Evolutionary conservation across 345 rosid genomes (phyloP).

Genomic region (Hibiscus trionum): DNA sequence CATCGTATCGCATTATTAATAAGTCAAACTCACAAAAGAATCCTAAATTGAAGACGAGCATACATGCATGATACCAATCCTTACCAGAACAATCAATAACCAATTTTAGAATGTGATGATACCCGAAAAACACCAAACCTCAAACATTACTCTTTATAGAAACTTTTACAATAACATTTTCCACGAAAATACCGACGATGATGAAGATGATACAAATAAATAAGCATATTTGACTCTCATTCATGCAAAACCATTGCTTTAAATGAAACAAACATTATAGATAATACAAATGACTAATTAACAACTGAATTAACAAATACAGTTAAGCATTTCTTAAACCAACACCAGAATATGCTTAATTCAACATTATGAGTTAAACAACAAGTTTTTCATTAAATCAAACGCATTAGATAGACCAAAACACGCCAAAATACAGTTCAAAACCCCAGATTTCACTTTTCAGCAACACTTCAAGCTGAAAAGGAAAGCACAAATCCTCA

Average conservation of each 20-base stretch:
- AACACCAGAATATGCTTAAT: neutral
- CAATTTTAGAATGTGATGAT: slow-evolving; percentile 2
- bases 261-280: neutral
- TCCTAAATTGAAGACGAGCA: neutral
- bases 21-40: slow-evolving; percentile 14
- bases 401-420: slow-evolving; percentile 2
- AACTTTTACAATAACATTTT: neutral
- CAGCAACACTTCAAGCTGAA: neutral
- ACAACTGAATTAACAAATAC: neutral
- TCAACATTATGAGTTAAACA: neutral
- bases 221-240: neutral
- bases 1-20: slow-evolving; percentile 6
- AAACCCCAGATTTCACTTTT: slow-evolving; percentile 13
- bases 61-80: slow-evolving; percentile 15
- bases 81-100: slow-evolving; percentile 14
- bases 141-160: slow-evolving; percentile 3
- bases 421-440: neutral
- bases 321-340: neutral
- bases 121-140: slow-evolving; percentile 4
- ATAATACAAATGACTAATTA: neutral
- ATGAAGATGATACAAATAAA: neutral
- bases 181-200: neutral
- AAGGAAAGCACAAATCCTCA: neutral
- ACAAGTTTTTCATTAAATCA: neutral
- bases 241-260: neutral